Evolutionary conservation across 768 basidiomycete genomes (phyloP).

Genomic region (Amanita jacksonii): DNA sequence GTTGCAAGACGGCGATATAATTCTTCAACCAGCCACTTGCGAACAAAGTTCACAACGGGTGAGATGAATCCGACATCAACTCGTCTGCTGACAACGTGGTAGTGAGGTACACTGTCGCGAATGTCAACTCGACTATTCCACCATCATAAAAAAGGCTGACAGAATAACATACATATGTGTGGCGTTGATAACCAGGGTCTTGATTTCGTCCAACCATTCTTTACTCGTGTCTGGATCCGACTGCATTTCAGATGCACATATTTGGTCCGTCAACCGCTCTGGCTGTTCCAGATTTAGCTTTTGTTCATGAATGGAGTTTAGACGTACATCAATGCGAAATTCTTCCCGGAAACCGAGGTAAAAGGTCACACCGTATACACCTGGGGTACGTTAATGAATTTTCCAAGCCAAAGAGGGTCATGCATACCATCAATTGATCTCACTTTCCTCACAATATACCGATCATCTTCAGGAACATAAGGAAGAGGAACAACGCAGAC

Average conservation of each 20-base stretch:
- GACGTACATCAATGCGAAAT: slow-evolving; percentile 34
- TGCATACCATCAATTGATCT: slow-evolving; percentile 40
- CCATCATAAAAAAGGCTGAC: no score
- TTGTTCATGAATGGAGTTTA: neutral
- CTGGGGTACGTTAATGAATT: slow-evolving; percentile 16
- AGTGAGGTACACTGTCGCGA: slow-evolving; percentile 43
- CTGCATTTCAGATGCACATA: slow-evolving; percentile 39
- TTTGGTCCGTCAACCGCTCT: slow-evolving; percentile 38
- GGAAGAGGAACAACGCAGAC: slow-evolving; percentile 43
- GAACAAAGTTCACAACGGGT: slow-evolving; percentile 29
- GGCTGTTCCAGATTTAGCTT: slow-evolving; percentile 18
- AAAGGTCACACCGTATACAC: slow-evolving; percentile 54
- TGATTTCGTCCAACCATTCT: slow-evolving; percentile 30
- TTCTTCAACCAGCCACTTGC: slow-evolving; percentile 48
- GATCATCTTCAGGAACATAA: slow-evolving; percentile 36
- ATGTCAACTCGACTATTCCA: neutral
- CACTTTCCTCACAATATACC: slow-evolving; percentile 50
- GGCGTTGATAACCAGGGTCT: slow-evolving; percentile 26
- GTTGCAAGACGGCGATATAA: slow-evolving; percentile 53
- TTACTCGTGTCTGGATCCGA: slow-evolving; percentile 24
- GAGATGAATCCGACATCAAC: slow-evolving; percentile 23
- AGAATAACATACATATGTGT: slow-evolving; percentile 46
- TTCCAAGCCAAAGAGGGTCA: neutral
- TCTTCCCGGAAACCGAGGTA: slow-evolving; percentile 56
- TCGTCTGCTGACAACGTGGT: slow-evolving; percentile 40